Conservation (phyloP, 306 rosid species). For the Gastrolobium villosum region DNA sequence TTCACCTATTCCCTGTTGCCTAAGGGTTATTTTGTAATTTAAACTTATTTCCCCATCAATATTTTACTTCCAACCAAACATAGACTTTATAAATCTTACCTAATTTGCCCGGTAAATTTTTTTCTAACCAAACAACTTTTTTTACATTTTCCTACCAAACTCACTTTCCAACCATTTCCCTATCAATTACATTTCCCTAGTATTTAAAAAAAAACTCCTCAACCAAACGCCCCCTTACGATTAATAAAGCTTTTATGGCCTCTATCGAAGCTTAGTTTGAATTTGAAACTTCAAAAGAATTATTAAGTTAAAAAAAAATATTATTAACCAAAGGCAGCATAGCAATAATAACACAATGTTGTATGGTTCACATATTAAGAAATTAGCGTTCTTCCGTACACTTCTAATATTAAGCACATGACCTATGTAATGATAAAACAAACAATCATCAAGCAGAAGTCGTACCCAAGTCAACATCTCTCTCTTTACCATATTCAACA, state of each 20-base stretch:
- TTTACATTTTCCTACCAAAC: too few species aligned
- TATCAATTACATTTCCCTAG: too few species aligned
- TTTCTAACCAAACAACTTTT: too few species aligned
- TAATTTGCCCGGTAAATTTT: too few species aligned
- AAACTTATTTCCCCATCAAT: too few species aligned
- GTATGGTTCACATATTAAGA: constrained; percentile 28
- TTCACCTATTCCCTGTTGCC: too few species aligned
- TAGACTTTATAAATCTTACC: too few species aligned
- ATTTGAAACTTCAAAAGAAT: constrained; percentile 40
- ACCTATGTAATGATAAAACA: constrained; percentile 34
- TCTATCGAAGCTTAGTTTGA: constrained; percentile 30
- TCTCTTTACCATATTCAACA: constrained; percentile 70
- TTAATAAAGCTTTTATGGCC: constrained; percentile 17
- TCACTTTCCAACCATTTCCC: too few species aligned
- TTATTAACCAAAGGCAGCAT: constrained; percentile 27
- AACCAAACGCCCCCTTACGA: not conserved
- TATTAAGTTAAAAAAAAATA: constrained; percentile 29
- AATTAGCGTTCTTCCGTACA: constrained; percentile 36
- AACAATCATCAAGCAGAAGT: constrained; percentile 40
- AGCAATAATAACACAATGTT: constrained; percentile 21
- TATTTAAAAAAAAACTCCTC: too few species aligned
- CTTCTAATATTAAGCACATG: constrained; percentile 12
- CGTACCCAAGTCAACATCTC: constrained; percentile 67
- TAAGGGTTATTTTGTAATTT: too few species aligned
- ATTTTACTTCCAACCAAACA: too few species aligned